Base-by-base conservation (phyloP, 2,329 filamentous ascomycete species). In the Curvularia sp. region DNA sequence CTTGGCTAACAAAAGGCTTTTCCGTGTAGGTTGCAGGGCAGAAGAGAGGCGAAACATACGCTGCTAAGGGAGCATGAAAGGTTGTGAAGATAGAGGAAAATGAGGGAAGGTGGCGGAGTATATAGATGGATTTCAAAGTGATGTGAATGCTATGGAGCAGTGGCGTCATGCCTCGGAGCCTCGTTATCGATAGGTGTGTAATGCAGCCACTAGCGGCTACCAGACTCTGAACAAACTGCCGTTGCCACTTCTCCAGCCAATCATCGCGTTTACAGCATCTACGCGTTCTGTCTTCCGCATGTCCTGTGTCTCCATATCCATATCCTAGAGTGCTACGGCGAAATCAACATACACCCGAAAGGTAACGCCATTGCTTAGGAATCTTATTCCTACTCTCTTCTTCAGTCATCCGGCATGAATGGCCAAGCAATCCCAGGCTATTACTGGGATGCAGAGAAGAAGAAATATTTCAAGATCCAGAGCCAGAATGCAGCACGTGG, bases 401-500 rank as follows among this genome's bases (percentile, higher is more conserved):
- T 18, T 39, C 19, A 6, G 3, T 4, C 1, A 19, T 3, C 3
- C 42, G 36, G 4, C 15, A 80, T 79, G 78, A 76, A 79, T 57
- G 69, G 74, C 30, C 74, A 74, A 53, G 66, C 77, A 34, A 76
- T 83, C n/a, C 81, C 81, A 3, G 82, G 82, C 32, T 82, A 77
- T 59, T 82, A 81, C 65, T 83, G 72, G 60, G 80, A 83, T 60
- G 62, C 69, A 32, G 79, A 80, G 38, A 83, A 81, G 69, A 74
- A 76, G 49, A 83, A 82, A 58, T 83, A 84, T 67, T 84, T 83
- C 74, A 77, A 76, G 36, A 79, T 83, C 21, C 74, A 78, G 51
- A 71, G 74, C 15, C 71, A 78, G 27, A 74, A 48, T 7, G 61
- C 64, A 13, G 78, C 71, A 51, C 69, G 49, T 70, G 75, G 34